Evolutionary conservation across 176 grass and related monocot species (phyloP).

Genomic region (Zoysia japonica): DNA sequence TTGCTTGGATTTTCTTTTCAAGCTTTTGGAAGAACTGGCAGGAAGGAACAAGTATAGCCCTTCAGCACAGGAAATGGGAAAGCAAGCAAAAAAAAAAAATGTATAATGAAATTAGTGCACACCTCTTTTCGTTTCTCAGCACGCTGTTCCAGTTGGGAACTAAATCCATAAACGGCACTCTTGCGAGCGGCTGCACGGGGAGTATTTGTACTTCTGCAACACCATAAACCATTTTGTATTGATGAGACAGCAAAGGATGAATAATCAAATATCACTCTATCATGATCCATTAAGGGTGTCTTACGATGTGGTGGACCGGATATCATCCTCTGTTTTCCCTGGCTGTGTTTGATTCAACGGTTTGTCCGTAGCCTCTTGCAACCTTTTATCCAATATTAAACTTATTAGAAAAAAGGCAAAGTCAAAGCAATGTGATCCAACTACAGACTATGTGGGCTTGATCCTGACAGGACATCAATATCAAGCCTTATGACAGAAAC

Average conservation of each 20-base stretch:
- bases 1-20: slow-evolving; percentile 87
- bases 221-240: background rate
- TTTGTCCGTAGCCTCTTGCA: slow-evolving; percentile 35
- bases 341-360: slow-evolving; percentile 36
- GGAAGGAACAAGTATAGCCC: background rate
- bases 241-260: slow-evolving; percentile 21
- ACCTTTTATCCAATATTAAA: slow-evolving; percentile 46
- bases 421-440: background rate
- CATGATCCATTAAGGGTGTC: slow-evolving; percentile 2
- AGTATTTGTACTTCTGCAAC: slow-evolving; percentile 63
- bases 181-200: slow-evolving; percentile 46
- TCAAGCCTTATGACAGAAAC: background rate
- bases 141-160: slow-evolving; percentile 78
- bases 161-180: slow-evolving; percentile 61
- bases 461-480: background rate
- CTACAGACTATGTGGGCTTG: background rate
- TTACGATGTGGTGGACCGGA: slow-evolving; percentile 75
- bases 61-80: slow-evolving; percentile 30
- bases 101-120: slow-evolving; percentile 5
- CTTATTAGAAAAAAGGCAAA: slow-evolving; percentile 35
- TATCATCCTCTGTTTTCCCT: slow-evolving; percentile 64
- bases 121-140: slow-evolving; percentile 99
- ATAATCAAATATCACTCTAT: slow-evolving; percentile 5
- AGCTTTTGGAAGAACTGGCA: slow-evolving; percentile 90
- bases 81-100: background rate